Base-by-base conservation (phyloP, 139 green algal genomes). In the Ettlia oleoabundans region DNA sequence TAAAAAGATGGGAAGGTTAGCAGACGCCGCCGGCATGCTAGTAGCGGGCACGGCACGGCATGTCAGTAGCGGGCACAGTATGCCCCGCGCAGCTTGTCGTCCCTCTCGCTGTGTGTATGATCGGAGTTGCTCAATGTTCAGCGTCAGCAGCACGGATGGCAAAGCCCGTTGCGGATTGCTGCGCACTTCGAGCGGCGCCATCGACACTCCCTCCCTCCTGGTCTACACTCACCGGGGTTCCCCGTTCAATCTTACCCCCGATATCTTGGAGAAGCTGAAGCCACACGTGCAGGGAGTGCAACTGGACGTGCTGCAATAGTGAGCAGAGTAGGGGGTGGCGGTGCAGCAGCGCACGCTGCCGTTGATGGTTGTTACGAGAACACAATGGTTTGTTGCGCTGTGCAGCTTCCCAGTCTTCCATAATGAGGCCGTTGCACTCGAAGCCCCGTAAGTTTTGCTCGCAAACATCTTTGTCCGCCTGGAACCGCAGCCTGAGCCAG, bases 251-350 rank as follows among this genome's bases (percentile, higher is more conserved):
- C 65, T 94, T 24, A 93, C 88, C 3, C 83, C 88, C 0, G 92
- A 95, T 76, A 64, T 94, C 47, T 43, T 94, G 4, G 84, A 86
- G 2, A 76, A 69, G 7, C 78, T 95, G 21, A 69, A 80, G 9
- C 89, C 86, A 1, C 68, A 86, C 24, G 72, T 68, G 21, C 58
- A 87, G 52, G 79, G 61, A 4, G 42, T 90, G 33, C 82, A 91
- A 33, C 51, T 94, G 18, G 82, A 91, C 72, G 79, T 68, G 10
- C 77, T 90, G 68, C 87, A 94, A 15, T 92, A 93, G 91, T 95
- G 58, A 87, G 90, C 71, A 35, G n/a, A n/a, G n/a, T n/a, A n/a
- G n/a, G n/a, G n/a, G n/a, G n/a, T n/a, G n/a, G n/a, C n/a, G n/a
- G n/a, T n/a, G n/a, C n/a, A n/a, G n/a, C n/a, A n/a, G n/a, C n/a